Evolutionary conservation across 805 yeast species (phyloP).

Genomic region (Teunomyces aglyptinius): DNA sequence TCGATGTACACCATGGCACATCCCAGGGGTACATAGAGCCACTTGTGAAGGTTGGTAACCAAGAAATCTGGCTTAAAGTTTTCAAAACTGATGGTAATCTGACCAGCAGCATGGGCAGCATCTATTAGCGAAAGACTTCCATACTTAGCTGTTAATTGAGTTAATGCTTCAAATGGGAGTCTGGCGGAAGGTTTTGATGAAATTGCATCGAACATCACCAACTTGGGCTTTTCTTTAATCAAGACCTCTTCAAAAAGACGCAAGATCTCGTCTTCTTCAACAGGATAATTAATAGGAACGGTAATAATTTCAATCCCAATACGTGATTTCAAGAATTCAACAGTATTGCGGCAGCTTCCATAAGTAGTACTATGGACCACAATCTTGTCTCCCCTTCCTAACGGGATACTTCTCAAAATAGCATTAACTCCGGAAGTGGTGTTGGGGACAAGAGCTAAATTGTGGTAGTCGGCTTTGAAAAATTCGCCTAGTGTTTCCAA

Average conservation of each 20-base stretch:
- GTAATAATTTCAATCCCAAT: conserved; percentile 22
- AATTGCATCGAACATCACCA: conserved; percentile 57
- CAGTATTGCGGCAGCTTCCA: conserved; percentile 53
- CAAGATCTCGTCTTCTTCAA: conserved; percentile 20
- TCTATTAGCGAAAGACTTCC: conserved; percentile 58
- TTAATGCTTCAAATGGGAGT: conserved; percentile 54
- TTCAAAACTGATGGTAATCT: conserved; percentile 42
- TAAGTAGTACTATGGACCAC: conserved; percentile 51
- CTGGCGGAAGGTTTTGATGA: conserved; percentile 62
- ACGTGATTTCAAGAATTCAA: conserved; percentile 37
- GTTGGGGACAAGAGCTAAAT: conserved; percentile 54
- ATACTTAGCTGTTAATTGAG: conserved; percentile 43
- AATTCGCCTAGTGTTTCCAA: conserved; percentile 37
- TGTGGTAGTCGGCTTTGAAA: conserved; percentile 46
- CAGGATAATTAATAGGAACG: conserved; percentile 16
- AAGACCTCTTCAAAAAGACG: conserved; percentile 21
- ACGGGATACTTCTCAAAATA: conserved; percentile 53
- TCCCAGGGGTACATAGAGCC: conserved; percentile 60
- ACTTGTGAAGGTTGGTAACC: conserved; percentile 65
- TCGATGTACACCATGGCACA: conserved; percentile 60
- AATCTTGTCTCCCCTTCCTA: conserved; percentile 50
- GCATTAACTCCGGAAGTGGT: conserved; percentile 63
- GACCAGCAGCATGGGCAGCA: conserved; percentile 72
- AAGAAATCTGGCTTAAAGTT: conserved; percentile 56
- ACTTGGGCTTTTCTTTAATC: conserved; percentile 21